Evolutionary conservation across 495 filamentous ascomycete genomes (phyloP).

Genomic region (Jackrogersella multiformis): DNA sequence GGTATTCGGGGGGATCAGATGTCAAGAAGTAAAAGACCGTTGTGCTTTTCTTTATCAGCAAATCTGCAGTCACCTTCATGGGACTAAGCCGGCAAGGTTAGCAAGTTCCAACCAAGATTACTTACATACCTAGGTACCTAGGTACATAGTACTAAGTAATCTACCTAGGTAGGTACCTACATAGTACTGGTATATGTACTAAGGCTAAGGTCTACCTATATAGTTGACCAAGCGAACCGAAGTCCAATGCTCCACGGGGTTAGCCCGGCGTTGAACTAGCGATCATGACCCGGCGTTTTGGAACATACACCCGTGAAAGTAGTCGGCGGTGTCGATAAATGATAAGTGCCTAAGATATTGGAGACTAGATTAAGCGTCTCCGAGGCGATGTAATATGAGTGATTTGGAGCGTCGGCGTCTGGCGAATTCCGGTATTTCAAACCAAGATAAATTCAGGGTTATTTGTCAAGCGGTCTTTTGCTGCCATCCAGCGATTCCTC

Average conservation of each 20-base stretch:
- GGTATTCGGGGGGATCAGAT: slow-evolving; percentile 20
- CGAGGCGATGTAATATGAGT: slow-evolving; percentile 8
- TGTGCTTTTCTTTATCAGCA: slow-evolving; percentile 14
- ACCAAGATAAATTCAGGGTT: neutral
- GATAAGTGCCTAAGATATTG: slow-evolving; percentile 10
- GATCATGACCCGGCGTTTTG: slow-evolving; percentile 33
- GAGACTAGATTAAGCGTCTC: slow-evolving; percentile 10
- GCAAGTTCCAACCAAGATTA: slow-evolving; percentile 6
- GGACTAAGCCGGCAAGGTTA: too few species aligned
- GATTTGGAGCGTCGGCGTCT: slow-evolving; percentile 1
- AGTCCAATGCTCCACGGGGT: slow-evolving; percentile 17
- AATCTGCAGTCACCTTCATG: slow-evolving; percentile 3
- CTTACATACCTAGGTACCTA: slow-evolving; percentile 15
- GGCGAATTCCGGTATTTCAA: slow-evolving; percentile 4
- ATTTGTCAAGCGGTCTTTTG: neutral
- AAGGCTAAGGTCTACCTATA: too few species aligned
- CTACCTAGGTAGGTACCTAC: too few species aligned
- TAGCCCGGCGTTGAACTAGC: slow-evolving; percentile 23
- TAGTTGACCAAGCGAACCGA: slow-evolving; percentile 11
- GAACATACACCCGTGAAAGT: slow-evolving; percentile 5
- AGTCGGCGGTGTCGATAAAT: slow-evolving; percentile 17
- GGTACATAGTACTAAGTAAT: too few species aligned
- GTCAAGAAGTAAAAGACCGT: slow-evolving; percentile 4
- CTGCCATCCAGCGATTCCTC: slow-evolving; percentile 28
- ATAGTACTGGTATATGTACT: too few species aligned